Evolutionary conservation across 2,329 filamentous ascomycete species (phyloP), one percentile per base, ranked within the genome.

Genomic region (Camillea tinctor): DNA sequence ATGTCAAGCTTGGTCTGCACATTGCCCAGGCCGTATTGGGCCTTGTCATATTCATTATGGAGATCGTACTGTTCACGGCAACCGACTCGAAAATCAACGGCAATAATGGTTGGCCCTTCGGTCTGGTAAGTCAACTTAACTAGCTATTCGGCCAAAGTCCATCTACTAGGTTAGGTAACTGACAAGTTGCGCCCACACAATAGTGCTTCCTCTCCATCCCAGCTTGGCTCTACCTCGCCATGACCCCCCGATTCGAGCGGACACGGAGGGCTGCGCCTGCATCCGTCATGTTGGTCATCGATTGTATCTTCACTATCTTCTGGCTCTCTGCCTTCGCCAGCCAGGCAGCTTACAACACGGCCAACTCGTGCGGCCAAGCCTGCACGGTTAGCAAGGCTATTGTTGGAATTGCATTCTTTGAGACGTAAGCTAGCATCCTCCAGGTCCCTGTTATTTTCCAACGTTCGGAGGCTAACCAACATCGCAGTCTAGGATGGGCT

Each of bases 321-420:
- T 90, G 87, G 87, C 77, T 90, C 50, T 87, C 87, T 2, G 87
- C 83, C 19, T 90, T 89, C 70, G 83, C 87, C 26, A 82, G 84
- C 19, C 85, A 89, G 69, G 87, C 88, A 2, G 80, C 84, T 8
- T 89, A 85, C 75, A 89, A 89, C 75, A 78, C 80, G 2, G 77
- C 79, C 21, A 79, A 79, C 60, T 75, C 79, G 24, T 89, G 86
- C 68, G 83, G 83, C 2, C 73, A 76, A 30, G 84, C 76, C 44
- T 90, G 88, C 71, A 73, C 75, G n/a, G 72, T 84, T 53, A 88
- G 86, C 77, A 88, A 87, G 71, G 85, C 79, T 58, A 80, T 88
- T 62, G 86, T 89, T 22, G 87, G 78, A 22, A 69, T 89, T 21
- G 86, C 83, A 20, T 84, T 90, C 52, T 82, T 90, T 60, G 79